Evolutionary conservation across 257 asterid species (phyloP), one percentile per base, ranked within the genome.

Genomic region (Nicotiana noctiflora): DNA sequence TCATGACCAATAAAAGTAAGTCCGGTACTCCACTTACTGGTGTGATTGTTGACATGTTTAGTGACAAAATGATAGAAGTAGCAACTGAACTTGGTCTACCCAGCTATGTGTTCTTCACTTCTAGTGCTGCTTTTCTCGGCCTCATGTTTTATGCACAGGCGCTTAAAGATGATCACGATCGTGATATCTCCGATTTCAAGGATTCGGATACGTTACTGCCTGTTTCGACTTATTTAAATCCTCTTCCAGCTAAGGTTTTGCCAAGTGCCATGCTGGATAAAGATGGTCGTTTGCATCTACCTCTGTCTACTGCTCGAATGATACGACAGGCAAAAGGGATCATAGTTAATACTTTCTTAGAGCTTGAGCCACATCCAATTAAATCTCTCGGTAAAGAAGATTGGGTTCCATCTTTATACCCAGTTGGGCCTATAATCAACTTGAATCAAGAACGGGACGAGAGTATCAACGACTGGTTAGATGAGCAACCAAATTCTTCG

Each of bases 311-410:
- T n/a, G 81, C 64, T 55, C 53, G 70, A 21, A 8, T 57, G 32
- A 57, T 55, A 23, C 64, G 81, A 4, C 53, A 83, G 25, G 62
- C 79, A 1, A 88, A 79, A 60, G 95, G 89, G 2, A 75, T 91
- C 1, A 66, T 91, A 8, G 40, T 89, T 18, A 91, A 91, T 70
- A 88, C 93, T 1, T 91, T 89, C 62, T 19, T 64, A 12, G 95
- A 86, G 27, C 86, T 91, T 13, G 95, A 89, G 67, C 17, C 84
- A 1, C 31, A 19, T 62, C 81, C 87, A 5, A 23, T 86, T 29
- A 63, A 84, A 40, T 75, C 86, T 21, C 80, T 87, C 27, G 18
- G 75, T 0, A 17, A 56, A 4, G 64, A 21, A 6, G 66, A 23
- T 1, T 32, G 25, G 29, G 37, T 75, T 62, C 91, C 91, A 0